Base-by-base conservation (phyloP, 176 grass and related monocot species). In the Oryza coarctata region DNA sequence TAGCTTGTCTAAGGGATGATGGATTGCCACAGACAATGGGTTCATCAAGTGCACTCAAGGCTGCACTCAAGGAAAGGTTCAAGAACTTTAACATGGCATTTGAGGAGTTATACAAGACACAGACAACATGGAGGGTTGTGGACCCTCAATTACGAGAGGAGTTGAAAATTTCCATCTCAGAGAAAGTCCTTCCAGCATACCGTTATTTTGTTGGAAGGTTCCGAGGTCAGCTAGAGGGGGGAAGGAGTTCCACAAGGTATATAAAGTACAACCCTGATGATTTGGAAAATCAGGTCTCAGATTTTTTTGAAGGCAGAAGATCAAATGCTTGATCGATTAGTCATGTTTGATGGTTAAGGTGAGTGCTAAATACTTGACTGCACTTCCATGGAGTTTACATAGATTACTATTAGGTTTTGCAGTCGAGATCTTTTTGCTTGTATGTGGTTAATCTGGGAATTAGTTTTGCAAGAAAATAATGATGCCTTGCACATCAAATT, bases 201-300 rank as follows among this genome's bases (percentile, higher is more conserved):
- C 88, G 93, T 36, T 66, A 89, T 18, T 99, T 99, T 83, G 78
- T 95, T 65, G 93, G 86, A 55, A 93, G 91, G 75, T 99, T 87
- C 71, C 80, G 76, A 32, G 85, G 89, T 7, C 87, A 94, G 4
- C 87, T 99, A 63, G 91, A 99, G 76, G 91, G 94, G 10, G 89
- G 82, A 73, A 88, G 91, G 79, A 77, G 63, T 85, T 83, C 74
- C 6, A 44, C 86, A 44, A 95, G 36, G 87, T 99, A 87, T 74
- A 83, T 99, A 77, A 99, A 99, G 76, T 99, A 99, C 81, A 93
- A 43, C 77, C 68, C 86, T 66, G 96, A 99, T 32, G 96, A 99
- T 87, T 71, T 95, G 74, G 96, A 99, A 74, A 92, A 90, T 65
- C 91, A 88, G 29, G 89, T 99, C 39, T 82, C 87, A 14, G 91